Evolutionary conservation across 1,284 basidiomycete species (phyloP).

Genomic region (Heimioporus retisporus): DNA sequence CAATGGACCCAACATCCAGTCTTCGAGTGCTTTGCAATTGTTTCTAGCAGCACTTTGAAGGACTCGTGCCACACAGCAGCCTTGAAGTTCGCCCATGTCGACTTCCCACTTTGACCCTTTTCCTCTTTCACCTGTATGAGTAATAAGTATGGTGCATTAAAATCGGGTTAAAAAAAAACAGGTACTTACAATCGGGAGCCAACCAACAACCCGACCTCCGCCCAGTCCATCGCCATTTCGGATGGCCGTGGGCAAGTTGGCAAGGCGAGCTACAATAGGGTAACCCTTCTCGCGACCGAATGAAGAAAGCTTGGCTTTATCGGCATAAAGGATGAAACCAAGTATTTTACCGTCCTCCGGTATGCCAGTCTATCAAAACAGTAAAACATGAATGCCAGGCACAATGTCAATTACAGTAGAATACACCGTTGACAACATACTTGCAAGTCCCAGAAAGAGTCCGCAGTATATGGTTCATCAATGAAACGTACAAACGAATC

Average conservation of each 20-base stretch:
- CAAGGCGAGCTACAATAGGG: conserved; percentile 50
- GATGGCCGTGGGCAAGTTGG: conserved; percentile 50
- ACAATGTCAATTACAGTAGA: no score
- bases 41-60: conserved; percentile 24
- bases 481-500: no score
- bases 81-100: conserved; percentile 45
- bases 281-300: conserved; percentile 39
- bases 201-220: conserved; percentile 53
- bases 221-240: conserved; percentile 49
- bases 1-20: conserved; percentile 20
- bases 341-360: no score
- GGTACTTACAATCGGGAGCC: conserved; percentile 49
- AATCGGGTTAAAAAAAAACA: background rate
- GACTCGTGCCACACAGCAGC: conserved; percentile 41
- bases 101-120: conserved; percentile 33
- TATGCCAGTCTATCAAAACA: no score
- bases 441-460: no score
- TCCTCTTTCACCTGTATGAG: conserved; percentile 34
- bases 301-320: no score
- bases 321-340: no score
- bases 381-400: no score
- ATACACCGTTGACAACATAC: no score
- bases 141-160: background rate
- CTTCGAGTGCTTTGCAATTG: conserved; percentile 15
- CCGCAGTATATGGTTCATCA: no score